These are phyloP conservation scores for Hansenula lynferdii DNA, from an alignment of 1,139 yeast species.

Conservation along the genomic window DNA sequence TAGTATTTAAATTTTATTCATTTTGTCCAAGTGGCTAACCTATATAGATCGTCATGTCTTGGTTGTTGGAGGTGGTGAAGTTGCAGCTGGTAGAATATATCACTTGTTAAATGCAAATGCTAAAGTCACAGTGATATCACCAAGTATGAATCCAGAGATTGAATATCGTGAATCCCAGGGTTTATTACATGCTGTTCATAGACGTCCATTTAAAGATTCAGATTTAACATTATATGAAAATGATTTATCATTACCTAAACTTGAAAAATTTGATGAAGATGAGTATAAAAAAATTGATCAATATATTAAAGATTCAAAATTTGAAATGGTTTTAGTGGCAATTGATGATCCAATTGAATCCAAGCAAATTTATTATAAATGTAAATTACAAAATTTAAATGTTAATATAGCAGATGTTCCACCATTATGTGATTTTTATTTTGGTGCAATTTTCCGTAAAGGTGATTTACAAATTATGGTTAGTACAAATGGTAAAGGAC, in stretches of 20 bases:
- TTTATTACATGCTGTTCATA: conserved; percentile 34
- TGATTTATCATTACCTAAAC: conserved; percentile 15
- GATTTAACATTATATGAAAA: conserved; percentile 50
- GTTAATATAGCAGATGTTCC: conserved; percentile 88
- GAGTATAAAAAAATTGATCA: conserved; percentile 33
- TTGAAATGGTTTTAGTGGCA: conserved; percentile 70
- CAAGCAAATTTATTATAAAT: conserved; percentile 52
- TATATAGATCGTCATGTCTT: conserved; percentile 43
- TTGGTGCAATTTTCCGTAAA: conserved; percentile 72
- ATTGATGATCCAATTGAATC: conserved; percentile 63
- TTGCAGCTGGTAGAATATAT: conserved; percentile 65
- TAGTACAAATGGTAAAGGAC: conserved; percentile 80
- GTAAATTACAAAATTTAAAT: conserved; percentile 52
- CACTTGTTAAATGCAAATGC: conserved; percentile 71
- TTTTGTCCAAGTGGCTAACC: background rate
- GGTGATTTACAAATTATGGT: conserved; percentile 83
- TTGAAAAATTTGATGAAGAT: conserved; percentile 17
- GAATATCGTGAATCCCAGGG: conserved; percentile 35
- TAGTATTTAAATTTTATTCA: conserved; percentile 6
- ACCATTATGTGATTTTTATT: conserved; percentile 76
- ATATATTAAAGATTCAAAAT: conserved; percentile 34
- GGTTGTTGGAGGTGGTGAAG: conserved; percentile 81
- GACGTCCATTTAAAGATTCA: conserved; percentile 36
- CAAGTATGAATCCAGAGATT: conserved; percentile 42
- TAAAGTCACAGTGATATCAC: conserved; percentile 61